Conservation (phyloP, 257 asterid genomes). For the Coffea canephora region DNA sequence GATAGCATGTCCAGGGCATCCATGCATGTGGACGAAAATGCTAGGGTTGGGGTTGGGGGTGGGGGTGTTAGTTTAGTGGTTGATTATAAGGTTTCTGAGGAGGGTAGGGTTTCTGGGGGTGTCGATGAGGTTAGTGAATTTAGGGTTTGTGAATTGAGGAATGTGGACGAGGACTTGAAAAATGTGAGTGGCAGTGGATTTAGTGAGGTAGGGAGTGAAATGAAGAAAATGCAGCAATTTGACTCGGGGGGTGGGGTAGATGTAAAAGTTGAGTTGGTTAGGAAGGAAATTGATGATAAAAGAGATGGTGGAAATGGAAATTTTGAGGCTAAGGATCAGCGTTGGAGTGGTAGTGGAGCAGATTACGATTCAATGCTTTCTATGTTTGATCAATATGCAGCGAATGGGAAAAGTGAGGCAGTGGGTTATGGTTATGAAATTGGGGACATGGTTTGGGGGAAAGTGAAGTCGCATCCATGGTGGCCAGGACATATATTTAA, state of each 20-base stretch:
- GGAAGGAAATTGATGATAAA: not conserved
- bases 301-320: not conserved
- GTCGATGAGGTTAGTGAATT: slow-evolving; percentile 12
- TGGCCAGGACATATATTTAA: slow-evolving; percentile 91
- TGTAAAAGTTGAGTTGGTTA: not conserved
- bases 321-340: slow-evolving; percentile 10
- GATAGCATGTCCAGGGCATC: slow-evolving; percentile 22
- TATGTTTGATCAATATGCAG: slow-evolving; percentile 65
- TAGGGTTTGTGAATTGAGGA: slow-evolving; percentile 22
- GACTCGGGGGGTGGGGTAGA: not conserved
- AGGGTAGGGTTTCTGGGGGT: slow-evolving; percentile 27
- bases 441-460: slow-evolving; percentile 99
- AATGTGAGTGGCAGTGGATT: slow-evolving; percentile 6
- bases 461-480: slow-evolving; percentile 98
- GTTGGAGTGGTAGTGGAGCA: slow-evolving; percentile 9
- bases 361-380: slow-evolving; percentile 52
- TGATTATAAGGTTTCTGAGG: slow-evolving; percentile 19
- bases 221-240: not conserved
- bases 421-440: slow-evolving; percentile 64
- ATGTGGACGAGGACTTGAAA: slow-evolving; percentile 12
- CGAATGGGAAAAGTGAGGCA: slow-evolving; percentile 38
- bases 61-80: slow-evolving; percentile 18
- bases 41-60: slow-evolving; percentile 15
- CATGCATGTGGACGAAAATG: slow-evolving; percentile 12
- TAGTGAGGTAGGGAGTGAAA: slow-evolving; percentile 7